A percentile compares a stretch with the other conserved stretches of the same genome.
Conservation (phyloP, 495 filamentous ascomycete genomes). For the Neurospora sp. region DNA sequence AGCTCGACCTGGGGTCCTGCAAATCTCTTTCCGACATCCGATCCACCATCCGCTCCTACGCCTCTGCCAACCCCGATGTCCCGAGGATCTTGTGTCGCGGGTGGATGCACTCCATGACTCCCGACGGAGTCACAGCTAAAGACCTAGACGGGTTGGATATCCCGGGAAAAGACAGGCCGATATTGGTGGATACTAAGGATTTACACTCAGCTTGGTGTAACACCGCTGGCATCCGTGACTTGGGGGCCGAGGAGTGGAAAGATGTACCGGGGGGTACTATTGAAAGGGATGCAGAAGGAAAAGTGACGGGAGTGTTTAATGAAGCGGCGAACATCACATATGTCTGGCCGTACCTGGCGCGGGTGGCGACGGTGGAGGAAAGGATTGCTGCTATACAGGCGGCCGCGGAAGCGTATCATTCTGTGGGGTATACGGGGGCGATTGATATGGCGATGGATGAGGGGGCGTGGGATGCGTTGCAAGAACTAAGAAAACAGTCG, state of each 20-base stretch:
- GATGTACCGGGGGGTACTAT: constrained; percentile 49
- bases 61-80: constrained; percentile 35
- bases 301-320: constrained; percentile 43
- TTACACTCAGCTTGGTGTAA: constrained; percentile 56
- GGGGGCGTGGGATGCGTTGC: constrained; percentile 46
- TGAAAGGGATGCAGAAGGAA: constrained; percentile 41
- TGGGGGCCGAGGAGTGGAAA: constrained; percentile 34
- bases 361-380: constrained; percentile 39
- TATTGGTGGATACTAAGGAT: constrained; percentile 52
- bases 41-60: constrained; percentile 37
- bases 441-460: constrained; percentile 68
- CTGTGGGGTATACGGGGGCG: constrained; percentile 50
- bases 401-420: constrained; percentile 42
- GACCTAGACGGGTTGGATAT: constrained; percentile 49
- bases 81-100: constrained; percentile 45
- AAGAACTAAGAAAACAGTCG: constrained; percentile 23
- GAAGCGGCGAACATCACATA: constrained; percentile 47
- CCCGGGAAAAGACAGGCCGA: constrained; percentile 36
- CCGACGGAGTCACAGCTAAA: constrained; percentile 37
- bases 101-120: constrained; percentile 52
- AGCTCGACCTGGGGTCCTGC: constrained; percentile 44
- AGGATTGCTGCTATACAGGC: constrained; percentile 39
- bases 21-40: constrained; percentile 45
- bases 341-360: constrained; percentile 49
- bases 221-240: constrained; percentile 41